These are phyloP conservation scores for Musa acuminata DNA, from an alignment of 176 grass and related monocot species.

Conservation along the genomic window DNA sequence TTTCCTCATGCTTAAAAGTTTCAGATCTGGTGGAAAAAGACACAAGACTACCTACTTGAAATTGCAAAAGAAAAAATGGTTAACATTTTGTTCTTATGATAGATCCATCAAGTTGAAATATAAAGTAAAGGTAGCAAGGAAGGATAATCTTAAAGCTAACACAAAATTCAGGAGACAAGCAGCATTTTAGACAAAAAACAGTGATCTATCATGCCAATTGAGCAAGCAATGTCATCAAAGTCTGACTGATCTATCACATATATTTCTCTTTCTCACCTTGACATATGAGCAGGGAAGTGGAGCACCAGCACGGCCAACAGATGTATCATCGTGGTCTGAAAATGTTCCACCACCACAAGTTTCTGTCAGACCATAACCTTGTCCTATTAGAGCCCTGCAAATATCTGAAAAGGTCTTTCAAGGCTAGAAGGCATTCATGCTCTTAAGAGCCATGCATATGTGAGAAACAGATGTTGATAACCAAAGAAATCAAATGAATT, in stretches of 20 bases:
- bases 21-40: background rate
- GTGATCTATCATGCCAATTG: background rate
- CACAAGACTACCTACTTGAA: background rate
- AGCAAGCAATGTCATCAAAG: background rate
- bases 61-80: background rate
- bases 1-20: too few relatives aligned
- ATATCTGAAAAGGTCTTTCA: background rate
- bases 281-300: conserved; percentile 83
- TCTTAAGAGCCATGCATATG: background rate
- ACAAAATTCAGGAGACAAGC: background rate
- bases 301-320: conserved; percentile 66
- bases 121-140: background rate
- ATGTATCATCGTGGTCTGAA: conserved; percentile 57
- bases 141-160: background rate
- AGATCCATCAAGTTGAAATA: too few relatives aligned
- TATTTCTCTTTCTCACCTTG: conserved; percentile 37
- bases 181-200: background rate
- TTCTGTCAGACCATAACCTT: conserved; percentile 92
- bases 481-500: background rate
- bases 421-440: background rate
- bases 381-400: conserved; percentile 63
- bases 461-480: background rate
- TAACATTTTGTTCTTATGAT: too few relatives aligned
- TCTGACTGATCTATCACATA: background rate
- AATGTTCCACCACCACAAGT: conserved; percentile 79